Base-by-base conservation (phyloP, 371 early-diverging fungal genomes). In the Rhizopus delemar region DNA sequence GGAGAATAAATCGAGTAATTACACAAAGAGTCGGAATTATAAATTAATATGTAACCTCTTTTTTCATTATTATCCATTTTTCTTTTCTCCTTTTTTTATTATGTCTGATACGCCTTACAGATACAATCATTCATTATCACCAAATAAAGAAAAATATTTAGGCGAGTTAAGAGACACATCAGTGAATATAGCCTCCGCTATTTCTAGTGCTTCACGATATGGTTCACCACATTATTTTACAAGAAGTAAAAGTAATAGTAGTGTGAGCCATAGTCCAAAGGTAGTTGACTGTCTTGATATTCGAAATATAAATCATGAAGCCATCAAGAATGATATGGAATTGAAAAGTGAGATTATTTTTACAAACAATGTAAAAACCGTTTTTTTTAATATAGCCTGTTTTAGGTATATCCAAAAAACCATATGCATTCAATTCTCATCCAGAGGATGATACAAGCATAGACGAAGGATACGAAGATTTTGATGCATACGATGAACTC, bases 281-380 rank as follows among this genome's bases (percentile, higher is more conserved):
- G 15, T 15, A 11, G 5, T n/a, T n/a, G 43, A 43, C 5, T n/a
- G 43, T 43, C 55, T 56, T 4, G 52, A 56, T 29, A 56, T 56
- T 16, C 16, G 29, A n/a, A 48, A 46, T 5, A 51, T 62, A 9
- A 45, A 62, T 15, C 62, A 62, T n/a, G 62, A 62, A 29, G 62
- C 51, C 2, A 56, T 62, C 12, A 41, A 15, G 15, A 62, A 62
- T 39, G 62, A 62, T 41, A 36, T 41, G 4, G 49, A 62, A 33
- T 45, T 62, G 11, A 49, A 41, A 56, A 41, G 62, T 56, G 56
- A 62, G 16, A 13, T 22, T 22, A 31, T 13, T 22, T 22, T 22
- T 22, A 2, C 22, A 22, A n/a, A 54, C 4, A 7, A 11, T 36
- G 12, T 34, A 41, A 22, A 51, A 16, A 13, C 16, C 15, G n/a